A percentile compares a stretch with the other conserved stretches of the same genome.
These are phyloP conservation scores for Chlorella sp. DNA, from an alignment of 139 green algal species.

Conservation along the genomic window DNA sequence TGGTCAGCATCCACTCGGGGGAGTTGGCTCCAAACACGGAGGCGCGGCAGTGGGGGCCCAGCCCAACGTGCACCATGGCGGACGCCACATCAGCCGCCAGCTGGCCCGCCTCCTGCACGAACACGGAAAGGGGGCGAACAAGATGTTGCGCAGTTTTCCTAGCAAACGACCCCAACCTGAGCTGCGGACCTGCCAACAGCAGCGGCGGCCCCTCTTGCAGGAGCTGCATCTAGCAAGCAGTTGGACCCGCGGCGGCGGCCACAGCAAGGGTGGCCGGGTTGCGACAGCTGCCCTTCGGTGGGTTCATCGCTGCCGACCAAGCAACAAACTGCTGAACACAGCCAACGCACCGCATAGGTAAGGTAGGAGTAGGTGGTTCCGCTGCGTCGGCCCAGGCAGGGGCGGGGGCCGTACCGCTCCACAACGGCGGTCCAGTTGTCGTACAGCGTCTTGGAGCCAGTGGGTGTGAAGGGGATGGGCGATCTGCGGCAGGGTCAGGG, in stretches of 20 bases:
- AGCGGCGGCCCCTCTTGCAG: too few relatives aligned
- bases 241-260: too few relatives aligned
- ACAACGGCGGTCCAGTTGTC: conserved; percentile 71
- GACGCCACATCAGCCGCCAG: conserved; percentile 33
- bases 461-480: background rate
- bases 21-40: conserved; percentile 83
- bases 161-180: too few relatives aligned
- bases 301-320: too few relatives aligned
- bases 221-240: too few relatives aligned
- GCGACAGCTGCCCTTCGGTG: too few relatives aligned
- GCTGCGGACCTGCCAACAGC: too few relatives aligned
- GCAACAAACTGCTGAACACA: too few relatives aligned
- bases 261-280: too few relatives aligned
- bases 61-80: conserved; percentile 39
- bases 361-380: conserved; percentile 47
- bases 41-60: conserved; percentile 33
- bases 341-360: conserved; percentile 47
- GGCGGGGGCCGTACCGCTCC: conserved; percentile 46
- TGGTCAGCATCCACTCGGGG: conserved; percentile 89
- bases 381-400: conserved; percentile 57
- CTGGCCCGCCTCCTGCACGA: conserved; percentile 34
- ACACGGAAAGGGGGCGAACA: too few relatives aligned
- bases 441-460: conserved; percentile 64
- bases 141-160: too few relatives aligned
- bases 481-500: too few relatives aligned